A percentile compares a stretch with the other conserved stretches of the same genome.
phyloP scores from a whole-genome alignment of 495 filamentous ascomycete genomes.

The Elaphomyces granulatus region DNA sequence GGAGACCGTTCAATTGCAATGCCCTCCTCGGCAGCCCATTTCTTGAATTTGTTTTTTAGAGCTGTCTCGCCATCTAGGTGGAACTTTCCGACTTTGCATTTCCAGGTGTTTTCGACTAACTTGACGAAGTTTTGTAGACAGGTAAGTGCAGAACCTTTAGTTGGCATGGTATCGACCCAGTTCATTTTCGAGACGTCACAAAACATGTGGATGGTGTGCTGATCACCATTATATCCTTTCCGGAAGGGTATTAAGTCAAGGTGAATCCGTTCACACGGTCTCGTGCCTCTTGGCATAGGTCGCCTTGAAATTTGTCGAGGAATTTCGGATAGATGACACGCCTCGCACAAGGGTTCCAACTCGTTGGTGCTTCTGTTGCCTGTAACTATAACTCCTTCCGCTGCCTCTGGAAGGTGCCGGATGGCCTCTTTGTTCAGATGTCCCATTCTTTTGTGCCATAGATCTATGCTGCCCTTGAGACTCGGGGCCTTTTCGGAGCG shows the following conservation, averaged over 20 bases:
- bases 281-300: too few species aligned
- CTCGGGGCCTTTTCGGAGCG: neutral
- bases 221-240: too few species aligned
- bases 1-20: neutral
- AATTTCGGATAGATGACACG: neutral
- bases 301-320: too few species aligned
- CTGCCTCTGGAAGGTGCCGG: neutral
- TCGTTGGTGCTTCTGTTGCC: neutral
- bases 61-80: too few species aligned
- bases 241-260: too few species aligned
- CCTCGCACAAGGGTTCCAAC: neutral
- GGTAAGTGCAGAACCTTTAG: too few species aligned
- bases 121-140: too few species aligned
- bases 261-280: too few species aligned
- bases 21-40: neutral
- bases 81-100: neutral
- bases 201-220: too few species aligned
- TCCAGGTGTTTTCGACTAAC: neutral
- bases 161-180: too few species aligned
- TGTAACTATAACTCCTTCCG: neutral
- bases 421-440: neutral
- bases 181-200: too few species aligned
- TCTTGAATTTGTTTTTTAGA: too few species aligned
- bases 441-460: neutral
- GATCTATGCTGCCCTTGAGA: neutral